Conservation (phyloP, 2,329 filamentous ascomycete genomes). For the Epichloe baconii region DNA sequence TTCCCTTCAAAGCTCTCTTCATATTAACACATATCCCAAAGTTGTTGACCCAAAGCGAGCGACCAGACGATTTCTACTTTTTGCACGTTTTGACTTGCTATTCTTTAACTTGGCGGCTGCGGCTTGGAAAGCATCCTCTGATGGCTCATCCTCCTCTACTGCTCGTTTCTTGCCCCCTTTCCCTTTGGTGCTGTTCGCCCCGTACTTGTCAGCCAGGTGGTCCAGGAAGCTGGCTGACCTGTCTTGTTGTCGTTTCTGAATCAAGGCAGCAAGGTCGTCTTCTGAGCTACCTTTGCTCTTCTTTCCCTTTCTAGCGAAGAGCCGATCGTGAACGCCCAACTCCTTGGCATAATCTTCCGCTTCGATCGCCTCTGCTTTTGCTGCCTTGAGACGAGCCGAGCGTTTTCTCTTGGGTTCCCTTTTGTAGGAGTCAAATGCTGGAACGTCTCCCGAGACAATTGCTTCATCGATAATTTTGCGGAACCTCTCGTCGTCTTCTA, state of each 20-base stretch:
- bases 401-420: slow-evolving; percentile 58
- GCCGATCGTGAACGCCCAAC: slow-evolving; percentile 57
- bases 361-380: slow-evolving; percentile 55
- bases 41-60: not conserved
- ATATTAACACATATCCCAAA: not conserved
- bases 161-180: slow-evolving; percentile 40
- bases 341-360: slow-evolving; percentile 65
- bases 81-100: slow-evolving; percentile 11
- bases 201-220: slow-evolving; percentile 65
- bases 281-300: slow-evolving; percentile 31
- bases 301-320: slow-evolving; percentile 44
- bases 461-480: slow-evolving; percentile 68
- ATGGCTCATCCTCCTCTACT: slow-evolving; percentile 47
- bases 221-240: slow-evolving; percentile 53
- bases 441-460: slow-evolving; percentile 56
- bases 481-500: slow-evolving; percentile 79
- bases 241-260: slow-evolving; percentile 55
- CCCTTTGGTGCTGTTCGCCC: slow-evolving; percentile 25
- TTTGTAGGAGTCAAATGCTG: slow-evolving; percentile 54
- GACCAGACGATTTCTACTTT: not conserved
- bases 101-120: slow-evolving; percentile 34
- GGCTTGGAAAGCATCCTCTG: slow-evolving; percentile 47
- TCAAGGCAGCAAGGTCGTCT: slow-evolving; percentile 56
- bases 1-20: not conserved
- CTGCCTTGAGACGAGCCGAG: slow-evolving; percentile 44